Evolutionary conservation across 2,329 filamentous ascomycete genomes (phyloP).

Genomic region (Colletotrichum sp.): DNA sequence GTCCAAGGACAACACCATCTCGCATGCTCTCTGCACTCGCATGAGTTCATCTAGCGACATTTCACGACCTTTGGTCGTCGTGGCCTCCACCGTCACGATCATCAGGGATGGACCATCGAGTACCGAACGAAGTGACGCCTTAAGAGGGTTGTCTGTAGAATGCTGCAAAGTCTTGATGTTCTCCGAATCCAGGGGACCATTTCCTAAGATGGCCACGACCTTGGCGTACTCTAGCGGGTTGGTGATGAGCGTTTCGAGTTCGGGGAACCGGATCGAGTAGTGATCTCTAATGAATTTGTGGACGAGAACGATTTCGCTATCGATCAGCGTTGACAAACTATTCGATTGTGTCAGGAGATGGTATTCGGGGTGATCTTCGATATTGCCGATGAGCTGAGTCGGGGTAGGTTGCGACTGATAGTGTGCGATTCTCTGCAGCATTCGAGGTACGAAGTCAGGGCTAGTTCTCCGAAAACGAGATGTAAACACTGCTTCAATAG

Average conservation of each 20-base stretch:
- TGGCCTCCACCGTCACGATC: conserved; percentile 95
- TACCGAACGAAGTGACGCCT: conserved; percentile 77
- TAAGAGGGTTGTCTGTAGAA: conserved; percentile 79
- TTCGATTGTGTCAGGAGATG: conserved; percentile 88
- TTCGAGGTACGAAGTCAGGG: conserved; percentile 67
- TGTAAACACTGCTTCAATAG: conserved; percentile 63
- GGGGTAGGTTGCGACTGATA: conserved; percentile 74
- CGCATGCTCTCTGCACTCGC: conserved; percentile 77
- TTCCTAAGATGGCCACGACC: conserved; percentile 90
- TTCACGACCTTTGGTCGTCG: conserved; percentile 82
- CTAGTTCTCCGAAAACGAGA: conserved; percentile 61
- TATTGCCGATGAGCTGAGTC: conserved; percentile 74
- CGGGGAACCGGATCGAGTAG: conserved; percentile 92
- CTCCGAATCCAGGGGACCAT: conserved; percentile 82
- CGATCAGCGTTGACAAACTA: conserved; percentile 87
- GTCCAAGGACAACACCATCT: conserved; percentile 88
- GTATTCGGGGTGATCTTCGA: conserved; percentile 93
- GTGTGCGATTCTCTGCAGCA: conserved; percentile 77
- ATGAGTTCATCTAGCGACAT: conserved; percentile 78
- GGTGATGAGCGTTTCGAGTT: conserved; percentile 87
- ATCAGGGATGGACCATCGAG: conserved; percentile 90
- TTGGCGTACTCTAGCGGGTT: conserved; percentile 96
- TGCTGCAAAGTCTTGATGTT: conserved; percentile 82
- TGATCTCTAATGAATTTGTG: conserved; percentile 98
- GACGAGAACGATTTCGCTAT: conserved; percentile 88